These are phyloP conservation scores for Petunia secreta DNA, from an alignment of 257 asterid genomes.

Conservation along the genomic window DNA sequence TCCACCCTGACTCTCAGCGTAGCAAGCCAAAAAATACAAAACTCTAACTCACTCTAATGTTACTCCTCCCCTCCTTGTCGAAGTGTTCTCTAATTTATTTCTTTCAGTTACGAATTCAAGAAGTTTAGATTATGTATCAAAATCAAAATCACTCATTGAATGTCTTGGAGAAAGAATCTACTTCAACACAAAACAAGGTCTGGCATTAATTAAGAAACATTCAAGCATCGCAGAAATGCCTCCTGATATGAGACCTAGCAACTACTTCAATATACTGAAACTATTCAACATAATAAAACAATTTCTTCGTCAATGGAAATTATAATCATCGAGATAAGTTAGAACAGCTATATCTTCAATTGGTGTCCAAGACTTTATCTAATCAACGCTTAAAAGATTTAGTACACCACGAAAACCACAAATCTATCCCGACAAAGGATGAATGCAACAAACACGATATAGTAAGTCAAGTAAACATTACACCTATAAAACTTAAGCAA, in stretches of 20 bases:
- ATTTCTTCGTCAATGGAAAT: neutral
- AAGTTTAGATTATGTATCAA: neutral
- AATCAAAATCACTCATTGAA: neutral
- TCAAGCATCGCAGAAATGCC: neutral
- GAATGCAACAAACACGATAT: neutral
- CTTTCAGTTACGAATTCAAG: conserved; percentile 14
- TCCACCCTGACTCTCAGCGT: conserved; percentile 4
- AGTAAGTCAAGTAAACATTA: conserved; percentile 1
- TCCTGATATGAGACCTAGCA: conserved; percentile 12
- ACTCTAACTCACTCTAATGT: neutral
- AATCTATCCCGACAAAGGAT: neutral
- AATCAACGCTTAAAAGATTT: neutral
- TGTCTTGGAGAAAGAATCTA: too few relatives aligned
- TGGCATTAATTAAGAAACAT: conserved; percentile 2
- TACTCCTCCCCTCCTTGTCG: neutral
- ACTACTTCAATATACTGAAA: neutral
- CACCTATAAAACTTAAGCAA: neutral
- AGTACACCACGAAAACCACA: conserved; percentile 19
- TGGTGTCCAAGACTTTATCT: neutral
- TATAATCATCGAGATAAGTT: neutral
- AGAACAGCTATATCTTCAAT: neutral
- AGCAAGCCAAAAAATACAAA: conserved; percentile 18
- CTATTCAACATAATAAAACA: neutral
- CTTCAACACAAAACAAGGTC: neutral
- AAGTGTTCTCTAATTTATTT: conserved; percentile 13